phyloP scores from a whole-genome alignment of 768 basidiomycete species.

The Calocera viscosa region DNA sequence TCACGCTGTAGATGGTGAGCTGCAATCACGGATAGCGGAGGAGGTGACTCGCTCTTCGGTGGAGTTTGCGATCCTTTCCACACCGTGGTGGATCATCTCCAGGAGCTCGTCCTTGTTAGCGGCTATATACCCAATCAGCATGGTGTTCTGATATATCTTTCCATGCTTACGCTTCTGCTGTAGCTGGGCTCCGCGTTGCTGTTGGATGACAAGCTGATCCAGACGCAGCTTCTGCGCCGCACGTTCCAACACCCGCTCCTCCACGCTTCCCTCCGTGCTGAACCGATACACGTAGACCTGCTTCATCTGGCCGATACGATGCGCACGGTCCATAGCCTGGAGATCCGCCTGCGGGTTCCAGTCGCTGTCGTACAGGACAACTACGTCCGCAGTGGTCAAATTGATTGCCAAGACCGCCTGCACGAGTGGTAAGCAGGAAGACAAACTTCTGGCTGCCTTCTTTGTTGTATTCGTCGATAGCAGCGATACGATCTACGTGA shows the following conservation, averaged over 20 bases:
- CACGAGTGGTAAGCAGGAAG: slow-evolving; percentile 90
- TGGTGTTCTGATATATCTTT: background rate
- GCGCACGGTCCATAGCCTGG: slow-evolving; percentile 97
- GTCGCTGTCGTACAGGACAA: slow-evolving; percentile 91
- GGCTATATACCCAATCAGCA: slow-evolving; percentile 33
- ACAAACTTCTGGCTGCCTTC: slow-evolving; percentile 91
- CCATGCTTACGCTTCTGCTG: slow-evolving; percentile 56
- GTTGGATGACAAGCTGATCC: slow-evolving; percentile 94
- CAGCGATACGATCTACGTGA: slow-evolving; percentile 87
- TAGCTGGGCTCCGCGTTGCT: slow-evolving; percentile 63
- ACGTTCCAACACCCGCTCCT: slow-evolving; percentile 87
- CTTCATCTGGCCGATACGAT: slow-evolving; percentile 93
- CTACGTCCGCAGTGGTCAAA: slow-evolving; percentile 85
- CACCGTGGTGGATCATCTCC: slow-evolving; percentile 97
- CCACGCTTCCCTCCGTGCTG: slow-evolving; percentile 88
- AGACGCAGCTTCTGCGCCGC: slow-evolving; percentile 90
- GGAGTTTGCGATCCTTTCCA: slow-evolving; percentile 87
- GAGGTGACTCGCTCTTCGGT: slow-evolving; percentile 56
- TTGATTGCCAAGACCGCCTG: slow-evolving; percentile 97
- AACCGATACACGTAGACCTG: slow-evolving; percentile 95
- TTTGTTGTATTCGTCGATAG: slow-evolving; percentile 96
- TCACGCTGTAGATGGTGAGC: too few species aligned
- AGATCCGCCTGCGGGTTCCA: slow-evolving; percentile 99
- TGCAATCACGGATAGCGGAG: too few species aligned
- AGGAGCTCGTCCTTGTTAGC: slow-evolving; percentile 91